Evolutionary conservation across 768 basidiomycete genomes (phyloP).

Genomic region (Lentinula edodes): DNA sequence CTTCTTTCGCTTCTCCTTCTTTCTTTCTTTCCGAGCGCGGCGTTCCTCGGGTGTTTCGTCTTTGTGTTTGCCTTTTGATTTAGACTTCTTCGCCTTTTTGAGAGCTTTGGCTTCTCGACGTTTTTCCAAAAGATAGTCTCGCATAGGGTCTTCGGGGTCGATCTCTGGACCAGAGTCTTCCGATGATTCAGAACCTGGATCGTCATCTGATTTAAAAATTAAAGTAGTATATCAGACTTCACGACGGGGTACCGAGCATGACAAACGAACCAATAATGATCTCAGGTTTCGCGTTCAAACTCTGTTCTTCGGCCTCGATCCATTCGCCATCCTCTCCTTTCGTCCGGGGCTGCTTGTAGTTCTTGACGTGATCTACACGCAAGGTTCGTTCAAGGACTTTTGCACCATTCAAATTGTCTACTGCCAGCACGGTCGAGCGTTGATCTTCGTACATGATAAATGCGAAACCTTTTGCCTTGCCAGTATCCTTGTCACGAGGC

Average conservation of each 20-base stretch:
- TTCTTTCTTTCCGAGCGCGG: slow-evolving; percentile 67
- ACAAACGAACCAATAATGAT: slow-evolving; percentile 51
- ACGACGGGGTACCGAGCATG: background rate
- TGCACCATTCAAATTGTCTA: slow-evolving; percentile 98
- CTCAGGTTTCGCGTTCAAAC: slow-evolving; percentile 81
- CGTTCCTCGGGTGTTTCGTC: slow-evolving; percentile 80
- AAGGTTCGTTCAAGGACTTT: slow-evolving; percentile 80
- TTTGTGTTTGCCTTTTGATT: slow-evolving; percentile 58
- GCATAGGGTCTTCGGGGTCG: slow-evolving; percentile 98
- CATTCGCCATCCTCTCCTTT: slow-evolving; percentile 82
- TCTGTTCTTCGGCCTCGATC: slow-evolving; percentile 80
- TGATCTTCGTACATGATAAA: slow-evolving; percentile 99
- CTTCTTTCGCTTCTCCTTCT: slow-evolving; percentile 59
- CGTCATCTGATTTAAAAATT: slow-evolving; percentile 35
- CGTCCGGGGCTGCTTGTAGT: slow-evolving; percentile 82
- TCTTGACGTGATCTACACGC: slow-evolving; percentile 88
- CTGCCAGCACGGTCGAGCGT: slow-evolving; percentile 89
- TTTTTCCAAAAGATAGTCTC: slow-evolving; percentile 80
- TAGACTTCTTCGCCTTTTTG: slow-evolving; percentile 53
- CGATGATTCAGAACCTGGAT: slow-evolving; percentile 58
- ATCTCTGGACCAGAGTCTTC: slow-evolving; percentile 61
- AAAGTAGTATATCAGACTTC: slow-evolving; percentile 4
- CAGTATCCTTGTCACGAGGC: slow-evolving; percentile 90
- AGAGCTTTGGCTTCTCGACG: slow-evolving; percentile 63
- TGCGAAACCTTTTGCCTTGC: slow-evolving; percentile 86